Percentiles rank a stretch among this genome's conserved stretches.
Conservation (phyloP, 306 rosid species). For the Quercus suber region DNA sequence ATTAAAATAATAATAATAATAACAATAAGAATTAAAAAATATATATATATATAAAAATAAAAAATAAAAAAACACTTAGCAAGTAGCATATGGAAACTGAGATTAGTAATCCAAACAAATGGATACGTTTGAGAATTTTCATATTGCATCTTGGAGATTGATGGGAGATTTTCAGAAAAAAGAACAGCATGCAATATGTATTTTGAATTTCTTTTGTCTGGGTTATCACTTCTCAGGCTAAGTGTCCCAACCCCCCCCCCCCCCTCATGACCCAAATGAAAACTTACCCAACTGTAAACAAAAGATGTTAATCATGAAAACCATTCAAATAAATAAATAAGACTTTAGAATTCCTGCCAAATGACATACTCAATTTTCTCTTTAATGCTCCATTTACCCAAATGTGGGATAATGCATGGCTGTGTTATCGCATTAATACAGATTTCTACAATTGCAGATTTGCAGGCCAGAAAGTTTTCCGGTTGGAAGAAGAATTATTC, state of each 20-base stretch:
- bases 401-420: not conserved
- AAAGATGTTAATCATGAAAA: not conserved
- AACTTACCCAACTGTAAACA: not conserved
- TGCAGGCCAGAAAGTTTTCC: not conserved
- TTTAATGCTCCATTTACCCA: conserved; percentile 3
- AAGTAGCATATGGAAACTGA: conserved; percentile 11
- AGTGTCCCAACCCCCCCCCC: not conserved
- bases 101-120: conserved; percentile 2
- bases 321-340: not conserved
- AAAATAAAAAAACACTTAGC: not conserved
- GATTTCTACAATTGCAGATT: not conserved
- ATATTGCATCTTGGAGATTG: conserved; percentile 7
- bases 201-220: not conserved
- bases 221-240: not conserved
- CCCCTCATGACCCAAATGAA: conserved; percentile 8
- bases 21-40: too few relatives aligned
- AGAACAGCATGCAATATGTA: conserved; percentile 4
- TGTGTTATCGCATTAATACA: not conserved
- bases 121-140: not conserved
- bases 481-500: not conserved
- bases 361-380: conserved; percentile 1
- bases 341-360: not conserved
- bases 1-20: too few relatives aligned
- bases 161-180: not conserved
- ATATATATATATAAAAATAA: too few relatives aligned